Percentiles rank a stretch among this genome's conserved stretches.
These are phyloP conservation scores for Kwoniella dejecticola DNA, from an alignment of 768 basidiomycete genomes.

Conservation along the genomic window DNA sequence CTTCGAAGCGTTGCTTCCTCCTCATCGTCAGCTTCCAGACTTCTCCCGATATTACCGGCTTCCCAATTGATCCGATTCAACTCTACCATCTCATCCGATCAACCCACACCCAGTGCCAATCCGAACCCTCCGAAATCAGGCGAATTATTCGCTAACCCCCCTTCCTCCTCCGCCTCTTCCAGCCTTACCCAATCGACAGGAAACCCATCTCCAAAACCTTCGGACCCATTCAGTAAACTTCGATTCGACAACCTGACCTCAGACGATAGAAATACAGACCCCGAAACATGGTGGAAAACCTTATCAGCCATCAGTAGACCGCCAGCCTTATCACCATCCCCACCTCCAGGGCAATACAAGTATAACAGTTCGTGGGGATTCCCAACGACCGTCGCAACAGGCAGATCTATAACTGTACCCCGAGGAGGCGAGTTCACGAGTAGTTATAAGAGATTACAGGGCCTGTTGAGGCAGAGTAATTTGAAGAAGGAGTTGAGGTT, in stretches of 20 bases:
- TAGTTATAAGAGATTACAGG: slow-evolving; percentile 11
- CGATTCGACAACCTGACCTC: too few species aligned
- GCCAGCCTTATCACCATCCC: too few species aligned
- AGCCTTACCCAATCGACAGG: too few species aligned
- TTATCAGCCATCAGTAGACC: too few species aligned
- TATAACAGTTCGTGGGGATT: too few species aligned
- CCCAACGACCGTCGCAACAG: slow-evolving; percentile 6
- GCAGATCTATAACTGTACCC: slow-evolving; percentile 8
- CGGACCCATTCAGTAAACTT: neutral
- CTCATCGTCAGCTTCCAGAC: slow-evolving; percentile 3
- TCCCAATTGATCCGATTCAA: neutral
- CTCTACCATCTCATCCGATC: neutral
- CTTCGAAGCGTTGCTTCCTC: neutral
- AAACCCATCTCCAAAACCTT: too few species aligned
- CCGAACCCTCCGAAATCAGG: slow-evolving; percentile 32
- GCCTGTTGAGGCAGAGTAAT: slow-evolving; percentile 23
- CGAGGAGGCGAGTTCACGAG: slow-evolving; percentile 16
- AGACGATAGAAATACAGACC: neutral
- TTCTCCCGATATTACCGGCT: neutral
- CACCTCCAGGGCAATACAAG: too few species aligned
- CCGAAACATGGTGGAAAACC: slow-evolving; percentile 16
- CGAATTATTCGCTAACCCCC: slow-evolving; percentile 6
- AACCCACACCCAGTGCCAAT: too few species aligned
- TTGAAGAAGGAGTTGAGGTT: slow-evolving; percentile 23
- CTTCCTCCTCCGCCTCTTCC: slow-evolving; percentile 1